Evolutionary conservation across 2,329 filamentous ascomycete genomes (phyloP).

Genomic region (Fusarium metavorans): DNA sequence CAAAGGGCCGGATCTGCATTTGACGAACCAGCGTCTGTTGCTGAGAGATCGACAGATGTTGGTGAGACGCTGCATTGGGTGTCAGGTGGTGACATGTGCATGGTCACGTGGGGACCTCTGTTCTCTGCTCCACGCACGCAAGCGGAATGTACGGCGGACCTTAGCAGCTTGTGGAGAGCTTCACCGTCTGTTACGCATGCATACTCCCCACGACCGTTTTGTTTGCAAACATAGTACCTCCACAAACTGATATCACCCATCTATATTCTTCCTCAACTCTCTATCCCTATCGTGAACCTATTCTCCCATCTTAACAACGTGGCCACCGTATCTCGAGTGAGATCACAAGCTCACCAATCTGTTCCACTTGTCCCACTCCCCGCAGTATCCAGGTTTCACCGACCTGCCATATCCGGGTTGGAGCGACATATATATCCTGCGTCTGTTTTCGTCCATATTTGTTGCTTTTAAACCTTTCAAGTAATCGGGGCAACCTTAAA

Average conservation of each 20-base stretch:
- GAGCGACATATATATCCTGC: conserved; percentile 10
- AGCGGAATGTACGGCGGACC: background rate
- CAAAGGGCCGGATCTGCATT: conserved; percentile 24
- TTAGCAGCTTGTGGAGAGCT: background rate
- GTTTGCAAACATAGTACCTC: conserved; percentile 20
- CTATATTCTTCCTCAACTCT: background rate
- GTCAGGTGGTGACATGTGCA: background rate
- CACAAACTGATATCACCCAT: background rate
- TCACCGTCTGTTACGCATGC: conserved; percentile 32
- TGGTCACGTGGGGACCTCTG: conserved; percentile 32
- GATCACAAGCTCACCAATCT: conserved; percentile 7
- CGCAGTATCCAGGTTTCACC: conserved; percentile 6
- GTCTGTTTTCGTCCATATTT: conserved; percentile 16
- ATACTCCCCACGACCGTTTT: conserved; percentile 25
- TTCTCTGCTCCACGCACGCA: background rate
- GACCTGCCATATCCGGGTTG: conserved; percentile 38
- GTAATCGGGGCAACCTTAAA: background rate
- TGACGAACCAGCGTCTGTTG: conserved; percentile 26
- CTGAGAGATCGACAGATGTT: conserved; percentile 11
- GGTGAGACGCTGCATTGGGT: conserved; percentile 7
- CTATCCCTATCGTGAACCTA: background rate
- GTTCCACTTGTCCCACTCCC: conserved; percentile 18
- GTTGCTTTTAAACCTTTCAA: background rate
- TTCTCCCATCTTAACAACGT: background rate
- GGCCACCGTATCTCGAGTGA: conserved; percentile 1